phyloP scores from a whole-genome alignment of 2,329 filamentous ascomycete species.

The Lasiodiplodia gonubiensis region DNA sequence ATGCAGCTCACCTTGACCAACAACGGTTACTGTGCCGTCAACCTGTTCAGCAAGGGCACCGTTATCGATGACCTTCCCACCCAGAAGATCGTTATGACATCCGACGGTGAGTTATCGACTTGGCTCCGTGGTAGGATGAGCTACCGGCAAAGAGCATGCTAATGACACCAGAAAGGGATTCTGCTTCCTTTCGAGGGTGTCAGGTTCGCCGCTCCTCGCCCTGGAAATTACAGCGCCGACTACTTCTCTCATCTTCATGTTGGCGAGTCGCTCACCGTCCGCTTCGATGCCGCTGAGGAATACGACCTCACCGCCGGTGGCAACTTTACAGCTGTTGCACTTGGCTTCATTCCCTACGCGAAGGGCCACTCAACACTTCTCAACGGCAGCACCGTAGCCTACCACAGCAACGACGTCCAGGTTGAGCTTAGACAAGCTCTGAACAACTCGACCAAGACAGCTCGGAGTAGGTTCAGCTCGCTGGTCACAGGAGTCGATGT shows the following conservation, averaged over 20 bases:
- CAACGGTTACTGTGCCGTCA: slow-evolving; percentile 56
- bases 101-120: slow-evolving; percentile 48
- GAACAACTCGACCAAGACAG: slow-evolving; percentile 57
- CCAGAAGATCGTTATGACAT: slow-evolving; percentile 60
- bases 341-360: slow-evolving; percentile 63
- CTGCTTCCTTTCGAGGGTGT: slow-evolving; percentile 60
- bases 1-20: slow-evolving; percentile 62
- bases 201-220: slow-evolving; percentile 55
- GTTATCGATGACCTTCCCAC: slow-evolving; percentile 59
- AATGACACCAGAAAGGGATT: slow-evolving; percentile 40
- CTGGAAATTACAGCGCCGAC: slow-evolving; percentile 49
- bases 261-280: slow-evolving; percentile 57
- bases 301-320: slow-evolving; percentile 60
- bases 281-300: slow-evolving; percentile 61
- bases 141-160: neutral
- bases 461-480: slow-evolving; percentile 45
- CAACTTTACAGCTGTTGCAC: slow-evolving; percentile 61
- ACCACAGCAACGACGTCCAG: slow-evolving; percentile 63
- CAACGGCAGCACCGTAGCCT: slow-evolving; percentile 58
- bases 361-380: slow-evolving; percentile 60
- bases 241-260: slow-evolving; percentile 57
- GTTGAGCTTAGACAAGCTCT: slow-evolving; percentile 63
- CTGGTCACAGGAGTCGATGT: slow-evolving; percentile 57
- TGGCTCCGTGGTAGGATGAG: neutral
- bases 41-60: slow-evolving; percentile 60